These are phyloP conservation scores for Trichocladium uniseriatum DNA, from an alignment of 495 filamentous ascomycete species.

Conservation along the genomic window DNA sequence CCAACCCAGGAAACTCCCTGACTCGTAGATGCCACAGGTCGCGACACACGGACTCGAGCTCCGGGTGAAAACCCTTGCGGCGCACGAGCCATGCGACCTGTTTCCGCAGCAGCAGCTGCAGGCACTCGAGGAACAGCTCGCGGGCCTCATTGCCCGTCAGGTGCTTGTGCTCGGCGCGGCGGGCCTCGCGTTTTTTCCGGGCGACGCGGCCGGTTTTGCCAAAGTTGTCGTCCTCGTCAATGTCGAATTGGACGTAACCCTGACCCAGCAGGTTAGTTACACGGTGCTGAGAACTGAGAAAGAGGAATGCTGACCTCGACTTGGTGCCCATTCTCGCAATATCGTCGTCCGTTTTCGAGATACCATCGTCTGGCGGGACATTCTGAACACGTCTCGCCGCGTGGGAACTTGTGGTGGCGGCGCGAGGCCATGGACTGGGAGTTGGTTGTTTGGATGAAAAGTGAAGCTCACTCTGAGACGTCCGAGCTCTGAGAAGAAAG, in stretches of 20 bases:
- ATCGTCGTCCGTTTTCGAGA: constrained; percentile 39
- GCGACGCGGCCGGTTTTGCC: constrained; percentile 48
- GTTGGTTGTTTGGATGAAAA: neutral
- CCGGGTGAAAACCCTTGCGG: constrained; percentile 30
- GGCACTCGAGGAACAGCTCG: constrained; percentile 70
- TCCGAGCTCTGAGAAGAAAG: constrained; percentile 1
- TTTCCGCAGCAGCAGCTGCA: constrained; percentile 60
- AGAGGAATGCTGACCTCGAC: too few species aligned
- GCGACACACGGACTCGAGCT: constrained; percentile 42
- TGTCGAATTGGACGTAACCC: constrained; percentile 48
- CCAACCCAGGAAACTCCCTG: constrained; percentile 27
- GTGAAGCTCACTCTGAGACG: neutral
- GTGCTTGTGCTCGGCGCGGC: constrained; percentile 50
- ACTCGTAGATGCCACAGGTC: constrained; percentile 44
- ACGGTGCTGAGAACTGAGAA: too few species aligned
- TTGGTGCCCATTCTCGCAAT: constrained; percentile 46
- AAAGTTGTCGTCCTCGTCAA: constrained; percentile 67
- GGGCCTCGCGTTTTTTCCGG: constrained; percentile 38
- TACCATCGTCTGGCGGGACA: constrained; percentile 42
- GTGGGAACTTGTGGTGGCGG: constrained; percentile 24
- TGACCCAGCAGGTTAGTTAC: neutral
- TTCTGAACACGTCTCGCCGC: constrained; percentile 37
- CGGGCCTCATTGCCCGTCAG: constrained; percentile 54
- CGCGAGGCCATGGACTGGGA: constrained; percentile 4
- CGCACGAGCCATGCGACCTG: constrained; percentile 38